Conservation (phyloP, 139 green algal species). For the Chlorella ohadii region DNA sequence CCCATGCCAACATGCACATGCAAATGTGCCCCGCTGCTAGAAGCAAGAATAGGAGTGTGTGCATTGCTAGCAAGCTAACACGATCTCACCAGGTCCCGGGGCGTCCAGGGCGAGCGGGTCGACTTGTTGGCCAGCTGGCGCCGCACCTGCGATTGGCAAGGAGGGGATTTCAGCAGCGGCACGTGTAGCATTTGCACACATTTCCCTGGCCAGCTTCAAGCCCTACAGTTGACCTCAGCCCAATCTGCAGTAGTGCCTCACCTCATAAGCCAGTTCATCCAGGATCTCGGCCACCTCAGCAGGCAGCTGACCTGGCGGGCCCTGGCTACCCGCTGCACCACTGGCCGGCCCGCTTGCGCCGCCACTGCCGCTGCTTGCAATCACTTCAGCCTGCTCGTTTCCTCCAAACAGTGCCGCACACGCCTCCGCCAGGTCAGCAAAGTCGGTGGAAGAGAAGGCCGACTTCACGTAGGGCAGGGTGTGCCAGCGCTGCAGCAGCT, state of each 20-base stretch:
- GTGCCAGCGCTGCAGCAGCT: slow-evolving; percentile 26
- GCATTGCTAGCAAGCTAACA: too few relatives aligned
- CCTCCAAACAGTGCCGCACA: slow-evolving; percentile 16
- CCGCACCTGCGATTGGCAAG: slow-evolving; percentile 55
- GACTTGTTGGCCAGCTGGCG: slow-evolving; percentile 59
- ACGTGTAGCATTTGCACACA: too few relatives aligned
- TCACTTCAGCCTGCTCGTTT: neutral
- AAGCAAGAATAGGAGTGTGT: too few relatives aligned
- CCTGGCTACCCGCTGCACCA: neutral
- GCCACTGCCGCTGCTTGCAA: neutral
- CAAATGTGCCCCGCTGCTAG: too few relatives aligned
- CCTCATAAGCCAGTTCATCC: neutral
- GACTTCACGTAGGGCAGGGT: slow-evolving; percentile 25
- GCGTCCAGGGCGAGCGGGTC: slow-evolving; percentile 38
- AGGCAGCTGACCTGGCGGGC: neutral
- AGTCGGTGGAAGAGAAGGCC: slow-evolving; percentile 15
- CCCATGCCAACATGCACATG: too few relatives aligned
- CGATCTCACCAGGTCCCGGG: slow-evolving; percentile 48
- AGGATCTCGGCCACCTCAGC: neutral
- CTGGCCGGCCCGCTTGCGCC: neutral
- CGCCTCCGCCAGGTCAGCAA: slow-evolving; percentile 33
- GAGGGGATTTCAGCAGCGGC: too few relatives aligned
- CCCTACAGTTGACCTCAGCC: too few relatives aligned
- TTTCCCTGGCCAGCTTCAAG: too few relatives aligned
- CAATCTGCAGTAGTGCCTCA: too few relatives aligned